Evolutionary conservation across 2,329 filamentous ascomycete genomes (phyloP).

Genomic region (Teratosphaeria pseudoeucalypti): DNA sequence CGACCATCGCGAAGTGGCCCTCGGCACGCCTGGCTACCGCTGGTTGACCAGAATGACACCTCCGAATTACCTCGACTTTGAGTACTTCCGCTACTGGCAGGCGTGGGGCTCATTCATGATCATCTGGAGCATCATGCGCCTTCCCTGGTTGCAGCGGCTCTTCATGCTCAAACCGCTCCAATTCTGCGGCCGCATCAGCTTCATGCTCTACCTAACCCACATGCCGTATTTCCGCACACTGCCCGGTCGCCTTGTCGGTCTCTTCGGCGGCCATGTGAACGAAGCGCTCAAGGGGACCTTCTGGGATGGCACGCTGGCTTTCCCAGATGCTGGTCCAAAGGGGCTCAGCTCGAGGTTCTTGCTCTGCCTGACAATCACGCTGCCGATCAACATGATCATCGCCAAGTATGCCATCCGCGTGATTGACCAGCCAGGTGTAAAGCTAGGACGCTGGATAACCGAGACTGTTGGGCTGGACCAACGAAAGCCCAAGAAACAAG

Average conservation of each 20-base stretch:
- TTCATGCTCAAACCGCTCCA: slow-evolving; percentile 44
- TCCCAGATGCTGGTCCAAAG: slow-evolving; percentile 46
- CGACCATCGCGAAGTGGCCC: slow-evolving; percentile 41
- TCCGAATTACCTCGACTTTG: slow-evolving; percentile 7
- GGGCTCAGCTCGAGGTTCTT: slow-evolving; percentile 42
- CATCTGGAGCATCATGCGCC: slow-evolving; percentile 41
- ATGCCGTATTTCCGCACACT: slow-evolving; percentile 42
- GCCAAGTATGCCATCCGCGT: slow-evolving; percentile 47
- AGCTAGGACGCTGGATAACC: slow-evolving; percentile 32
- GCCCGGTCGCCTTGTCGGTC: slow-evolving; percentile 42
- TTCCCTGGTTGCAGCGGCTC: slow-evolving; percentile 36
- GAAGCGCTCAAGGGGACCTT: slow-evolving; percentile 31
- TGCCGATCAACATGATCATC: slow-evolving; percentile 44
- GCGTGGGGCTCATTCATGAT: slow-evolving; percentile 44
- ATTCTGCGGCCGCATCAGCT: slow-evolving; percentile 52
- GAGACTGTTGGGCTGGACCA: not conserved
- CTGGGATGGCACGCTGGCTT: slow-evolving; percentile 40
- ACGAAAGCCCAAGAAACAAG: not conserved
- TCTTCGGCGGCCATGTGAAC: slow-evolving; percentile 36
- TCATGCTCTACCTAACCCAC: slow-evolving; percentile 52
- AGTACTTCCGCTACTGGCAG: slow-evolving; percentile 46
- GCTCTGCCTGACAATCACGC: slow-evolving; percentile 45
- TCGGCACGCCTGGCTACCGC: slow-evolving; percentile 49
- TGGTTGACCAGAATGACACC: slow-evolving; percentile 32
- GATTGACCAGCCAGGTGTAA: slow-evolving; percentile 48